Evolutionary conservation across 495 filamentous ascomycete species (phyloP).

Genomic region (Peziza echinospora): DNA sequence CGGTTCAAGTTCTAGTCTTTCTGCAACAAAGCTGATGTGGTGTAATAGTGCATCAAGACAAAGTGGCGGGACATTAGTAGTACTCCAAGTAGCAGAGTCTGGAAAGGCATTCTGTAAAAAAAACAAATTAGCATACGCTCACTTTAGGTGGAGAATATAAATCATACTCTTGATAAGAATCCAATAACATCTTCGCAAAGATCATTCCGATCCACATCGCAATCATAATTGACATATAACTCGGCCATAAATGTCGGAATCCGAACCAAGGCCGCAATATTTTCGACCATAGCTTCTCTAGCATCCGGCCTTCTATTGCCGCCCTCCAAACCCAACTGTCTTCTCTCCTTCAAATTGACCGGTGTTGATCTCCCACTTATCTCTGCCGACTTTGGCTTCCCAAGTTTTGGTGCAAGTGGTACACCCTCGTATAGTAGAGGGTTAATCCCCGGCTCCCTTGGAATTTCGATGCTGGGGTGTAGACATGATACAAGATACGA

Average conservation of each 20-base stretch:
- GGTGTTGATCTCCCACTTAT: slow-evolving; percentile 70
- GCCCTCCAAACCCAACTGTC: slow-evolving; percentile 83
- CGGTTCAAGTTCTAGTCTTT: slow-evolving; percentile 54
- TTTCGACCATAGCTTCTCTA: slow-evolving; percentile 96
- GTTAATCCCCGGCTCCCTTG: slow-evolving; percentile 71
- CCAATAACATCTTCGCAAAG: slow-evolving; percentile 91
- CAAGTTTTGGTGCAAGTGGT: slow-evolving; percentile 68
- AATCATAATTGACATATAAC: slow-evolving; percentile 95
- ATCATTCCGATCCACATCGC: slow-evolving; percentile 76
- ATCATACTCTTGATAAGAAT: slow-evolving; percentile 62
- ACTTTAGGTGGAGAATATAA: neutral
- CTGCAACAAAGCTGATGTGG: slow-evolving; percentile 76
- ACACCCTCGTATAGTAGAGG: slow-evolving; percentile 84
- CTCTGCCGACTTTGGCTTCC: slow-evolving; percentile 44
- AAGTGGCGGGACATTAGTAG: slow-evolving; percentile 86
- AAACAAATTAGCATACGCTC: slow-evolving; percentile 5
- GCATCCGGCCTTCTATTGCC: slow-evolving; percentile 81
- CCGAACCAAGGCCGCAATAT: slow-evolving; percentile 67
- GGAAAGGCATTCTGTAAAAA: slow-evolving; percentile 97
- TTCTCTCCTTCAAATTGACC: slow-evolving; percentile 79
- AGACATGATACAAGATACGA: slow-evolving; percentile 88
- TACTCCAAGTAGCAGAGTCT: slow-evolving; percentile 97
- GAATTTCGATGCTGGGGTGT: slow-evolving; percentile 80
- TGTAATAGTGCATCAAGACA: slow-evolving; percentile 82
- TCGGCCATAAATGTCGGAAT: slow-evolving; percentile 90